phyloP scores from a whole-genome alignment of 139 green algal genomes.

The Tetraselmis striata region DNA sequence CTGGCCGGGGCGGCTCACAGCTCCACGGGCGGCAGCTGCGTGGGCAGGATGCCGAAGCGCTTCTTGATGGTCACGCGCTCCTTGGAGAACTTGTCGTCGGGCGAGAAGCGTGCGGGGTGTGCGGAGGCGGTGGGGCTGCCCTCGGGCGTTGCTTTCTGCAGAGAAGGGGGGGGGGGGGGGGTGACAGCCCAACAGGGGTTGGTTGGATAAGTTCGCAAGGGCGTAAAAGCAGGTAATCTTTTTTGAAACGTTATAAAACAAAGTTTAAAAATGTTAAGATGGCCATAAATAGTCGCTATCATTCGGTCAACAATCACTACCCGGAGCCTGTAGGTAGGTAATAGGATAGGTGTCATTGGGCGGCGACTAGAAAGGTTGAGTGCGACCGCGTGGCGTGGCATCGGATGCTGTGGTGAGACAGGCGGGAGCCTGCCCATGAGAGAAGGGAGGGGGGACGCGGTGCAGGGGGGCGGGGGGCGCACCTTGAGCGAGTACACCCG shows the following conservation, averaged over 20 bases:
- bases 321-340: background rate
- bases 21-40: slow-evolving; percentile 59
- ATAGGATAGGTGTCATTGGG: background rate
- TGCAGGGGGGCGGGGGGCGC: background rate
- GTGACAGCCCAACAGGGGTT: background rate
- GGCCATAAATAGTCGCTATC: too few species aligned
- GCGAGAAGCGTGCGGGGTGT: slow-evolving; percentile 91
- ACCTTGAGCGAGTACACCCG: slow-evolving; percentile 93
- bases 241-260: background rate
- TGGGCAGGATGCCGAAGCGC: slow-evolving; percentile 90
- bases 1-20: slow-evolving; percentile 16
- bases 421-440: background rate
- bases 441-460: background rate
- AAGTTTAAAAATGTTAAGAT: too few species aligned
- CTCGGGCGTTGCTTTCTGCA: slow-evolving; percentile 73
- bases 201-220: background rate
- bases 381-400: too few species aligned
- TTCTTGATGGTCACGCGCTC: slow-evolving; percentile 88
- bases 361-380: too few species aligned
- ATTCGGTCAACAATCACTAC: background rate
- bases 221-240: background rate
- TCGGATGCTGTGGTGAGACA: background rate
- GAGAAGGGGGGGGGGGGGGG: background rate
- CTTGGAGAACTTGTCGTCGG: slow-evolving; percentile 96
- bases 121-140: slow-evolving; percentile 76